Percentiles rank a stretch among this genome's conserved stretches.
Evolutionary conservation across 345 rosid species (phyloP).

Genomic region (Garcia nutans): DNA sequence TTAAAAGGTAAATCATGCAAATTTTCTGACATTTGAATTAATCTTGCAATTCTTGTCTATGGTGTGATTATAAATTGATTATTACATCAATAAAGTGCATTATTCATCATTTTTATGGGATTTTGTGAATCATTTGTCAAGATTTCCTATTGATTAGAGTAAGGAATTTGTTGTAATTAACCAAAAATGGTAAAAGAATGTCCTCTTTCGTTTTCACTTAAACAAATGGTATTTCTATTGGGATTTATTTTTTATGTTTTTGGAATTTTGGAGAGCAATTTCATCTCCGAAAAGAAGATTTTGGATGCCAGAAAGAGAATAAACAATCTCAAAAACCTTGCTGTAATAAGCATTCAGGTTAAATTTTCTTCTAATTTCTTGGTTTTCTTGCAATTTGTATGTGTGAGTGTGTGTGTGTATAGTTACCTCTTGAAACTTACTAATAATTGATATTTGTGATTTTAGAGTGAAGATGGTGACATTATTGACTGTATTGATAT

Average conservation of each 20-base stretch:
- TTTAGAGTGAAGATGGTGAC: constrained; percentile 56
- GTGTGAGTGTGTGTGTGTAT: too few species aligned
- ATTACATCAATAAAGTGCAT: too few species aligned
- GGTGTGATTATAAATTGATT: background rate
- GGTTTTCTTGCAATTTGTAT: too few species aligned
- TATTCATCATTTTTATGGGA: too few species aligned
- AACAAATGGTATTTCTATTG: background rate
- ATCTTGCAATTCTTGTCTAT: background rate
- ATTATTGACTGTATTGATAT: constrained; percentile 49
- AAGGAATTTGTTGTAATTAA: background rate
- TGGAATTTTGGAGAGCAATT: background rate
- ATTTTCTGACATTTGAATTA: constrained; percentile 7
- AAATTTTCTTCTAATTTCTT: background rate
- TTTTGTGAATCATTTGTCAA: too few species aligned
- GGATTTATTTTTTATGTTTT: background rate
- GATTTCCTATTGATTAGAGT: too few species aligned
- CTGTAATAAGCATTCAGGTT: constrained; percentile 46
- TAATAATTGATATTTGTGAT: background rate
- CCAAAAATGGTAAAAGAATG: constrained; percentile 10
- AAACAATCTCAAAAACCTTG: constrained; percentile 11
- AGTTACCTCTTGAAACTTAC: background rate
- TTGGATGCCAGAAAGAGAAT: constrained; percentile 5
- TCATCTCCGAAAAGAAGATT: constrained; percentile 2
- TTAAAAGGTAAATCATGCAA: constrained; percentile 45
- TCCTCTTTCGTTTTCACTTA: background rate